Evolutionary conservation across 768 basidiomycete genomes (phyloP), one percentile per base, ranked within the genome.

Genomic region (Pisolithus marmoratus): DNA sequence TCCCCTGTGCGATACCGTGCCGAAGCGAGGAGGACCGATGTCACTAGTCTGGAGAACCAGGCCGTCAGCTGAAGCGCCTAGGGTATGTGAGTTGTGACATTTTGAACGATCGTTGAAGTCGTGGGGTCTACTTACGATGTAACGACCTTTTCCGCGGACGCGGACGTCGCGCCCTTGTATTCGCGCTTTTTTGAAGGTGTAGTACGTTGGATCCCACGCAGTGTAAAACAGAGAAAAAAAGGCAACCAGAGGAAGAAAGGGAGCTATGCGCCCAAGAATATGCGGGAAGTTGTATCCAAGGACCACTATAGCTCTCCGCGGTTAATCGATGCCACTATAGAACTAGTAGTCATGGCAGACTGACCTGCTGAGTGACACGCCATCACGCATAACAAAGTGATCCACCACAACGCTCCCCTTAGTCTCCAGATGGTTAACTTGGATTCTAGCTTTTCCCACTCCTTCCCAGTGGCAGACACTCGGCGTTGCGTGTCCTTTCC

Each of bases 191-290:
- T 76, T 76, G 49, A 80, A 70, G 9, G 78, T 72, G 22, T 77
- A 68, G 66, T 91, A 92, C 19, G 87, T 87, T 12, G 90, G 92
- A 63, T 95, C 84, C 93, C 93, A 95, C 2, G 77, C 81, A 1
- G 83, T 82, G 85, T 92, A 94, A 6, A 85, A 60, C 15, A 93
- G 61, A 19, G 91, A 91, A 15, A 80, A 11, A 1, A 83, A 41
- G 26, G 74, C 68, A 19, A 87, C 41, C 4, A 73, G 26, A 2
- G 87, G 83, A 47, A 85, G 69, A 5, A 63, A 54, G 9, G 78
- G 77, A 46, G 67, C 60, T 37, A 71, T 42, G 31, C 64, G 43
- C 1, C 51, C 26, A 12, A 64, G 51, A 5, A 29, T 38, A 48
- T 4, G 54, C 7, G 68, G 59, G 29, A 62, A 64, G 22, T 52